phyloP scores from a whole-genome alignment of 257 asterid genomes.

The Avicennia marina region DNA sequence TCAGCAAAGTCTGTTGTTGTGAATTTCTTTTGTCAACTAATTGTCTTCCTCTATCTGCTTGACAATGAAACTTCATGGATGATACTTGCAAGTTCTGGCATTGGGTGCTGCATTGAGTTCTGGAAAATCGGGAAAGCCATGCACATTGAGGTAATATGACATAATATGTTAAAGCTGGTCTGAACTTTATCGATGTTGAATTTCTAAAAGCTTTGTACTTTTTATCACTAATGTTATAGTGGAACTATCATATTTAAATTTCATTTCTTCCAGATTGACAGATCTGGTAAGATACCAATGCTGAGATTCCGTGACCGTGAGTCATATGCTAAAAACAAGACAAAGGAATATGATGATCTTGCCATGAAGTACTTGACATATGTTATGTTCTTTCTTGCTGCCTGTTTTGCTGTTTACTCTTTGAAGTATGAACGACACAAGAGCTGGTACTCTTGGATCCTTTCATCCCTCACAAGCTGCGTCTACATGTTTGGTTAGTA shows the following conservation, averaged over 20 bases:
- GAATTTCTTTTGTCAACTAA: constrained; percentile 79
- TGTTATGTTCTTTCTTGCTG: constrained; percentile 75
- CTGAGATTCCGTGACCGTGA: constrained; percentile 94
- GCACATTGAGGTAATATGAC: constrained; percentile 80
- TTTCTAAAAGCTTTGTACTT: background rate
- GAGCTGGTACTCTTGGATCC: constrained; percentile 99
- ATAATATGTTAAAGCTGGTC: background rate
- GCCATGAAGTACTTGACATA: constrained; percentile 98
- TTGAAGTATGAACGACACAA: constrained; percentile 87
- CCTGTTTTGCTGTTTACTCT: constrained; percentile 77
- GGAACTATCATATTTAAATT: constrained; percentile 2
- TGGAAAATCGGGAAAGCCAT: constrained; percentile 99
- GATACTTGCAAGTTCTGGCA: constrained; percentile 98
- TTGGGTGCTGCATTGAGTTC: constrained; percentile 98
- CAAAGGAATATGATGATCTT: constrained; percentile 95
- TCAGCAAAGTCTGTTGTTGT: constrained; percentile 95
- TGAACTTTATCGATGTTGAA: background rate
- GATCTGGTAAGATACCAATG: constrained; percentile 89
- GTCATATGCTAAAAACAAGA: constrained; percentile 89
- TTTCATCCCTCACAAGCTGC: constrained; percentile 92
- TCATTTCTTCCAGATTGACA: constrained; percentile 57
- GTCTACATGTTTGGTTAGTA: constrained; percentile 96
- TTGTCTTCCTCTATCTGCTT: constrained; percentile 89
- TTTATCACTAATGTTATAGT: background rate
- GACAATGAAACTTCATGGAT: constrained; percentile 99